Evolutionary conservation across 2,329 filamentous ascomycete species (phyloP).

Genomic region (Aspergillus fructus): DNA sequence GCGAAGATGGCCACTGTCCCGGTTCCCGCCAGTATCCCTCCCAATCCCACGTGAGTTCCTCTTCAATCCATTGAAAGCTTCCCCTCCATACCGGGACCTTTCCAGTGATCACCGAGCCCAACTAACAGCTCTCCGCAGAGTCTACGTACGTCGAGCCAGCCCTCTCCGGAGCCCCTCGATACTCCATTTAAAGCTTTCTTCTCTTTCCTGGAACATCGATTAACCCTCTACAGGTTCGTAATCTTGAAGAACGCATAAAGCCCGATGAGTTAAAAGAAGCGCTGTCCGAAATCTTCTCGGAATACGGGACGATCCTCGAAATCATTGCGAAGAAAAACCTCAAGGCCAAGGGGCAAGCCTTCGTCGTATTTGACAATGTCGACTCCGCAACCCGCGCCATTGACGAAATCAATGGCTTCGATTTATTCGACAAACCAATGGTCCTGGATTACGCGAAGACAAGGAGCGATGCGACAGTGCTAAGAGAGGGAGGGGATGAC

Average conservation of each 20-base stretch:
- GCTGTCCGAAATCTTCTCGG: slow-evolving; percentile 75
- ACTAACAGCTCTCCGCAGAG: slow-evolving; percentile 29
- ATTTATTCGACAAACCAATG: slow-evolving; percentile 90
- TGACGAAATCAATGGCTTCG: slow-evolving; percentile 87
- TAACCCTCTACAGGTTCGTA: slow-evolving; percentile 56
- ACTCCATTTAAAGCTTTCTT: neutral
- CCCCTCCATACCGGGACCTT: neutral
- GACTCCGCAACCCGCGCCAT: slow-evolving; percentile 79
- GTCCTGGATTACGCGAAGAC: slow-evolving; percentile 77
- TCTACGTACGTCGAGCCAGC: slow-evolving; percentile 36
- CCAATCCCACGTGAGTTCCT: slow-evolving; percentile 41
- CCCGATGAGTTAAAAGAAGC: slow-evolving; percentile 71
- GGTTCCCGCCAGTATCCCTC: slow-evolving; percentile 29
- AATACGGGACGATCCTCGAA: slow-evolving; percentile 83
- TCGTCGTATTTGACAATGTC: slow-evolving; percentile 83
- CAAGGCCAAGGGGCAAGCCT: slow-evolving; percentile 92
- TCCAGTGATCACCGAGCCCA: neutral
- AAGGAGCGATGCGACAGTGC: slow-evolving; percentile 82
- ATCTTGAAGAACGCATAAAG: slow-evolving; percentile 91
- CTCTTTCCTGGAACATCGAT: slow-evolving; percentile 11
- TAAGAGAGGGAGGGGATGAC: slow-evolving; percentile 69
- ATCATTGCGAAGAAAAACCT: slow-evolving; percentile 86
- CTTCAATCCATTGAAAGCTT: neutral
- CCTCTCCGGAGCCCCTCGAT: neutral
- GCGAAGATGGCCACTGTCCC: slow-evolving; percentile 39